Base-by-base conservation (phyloP, 257 asterid genomes). In the Solanum pinnatisectum region DNA sequence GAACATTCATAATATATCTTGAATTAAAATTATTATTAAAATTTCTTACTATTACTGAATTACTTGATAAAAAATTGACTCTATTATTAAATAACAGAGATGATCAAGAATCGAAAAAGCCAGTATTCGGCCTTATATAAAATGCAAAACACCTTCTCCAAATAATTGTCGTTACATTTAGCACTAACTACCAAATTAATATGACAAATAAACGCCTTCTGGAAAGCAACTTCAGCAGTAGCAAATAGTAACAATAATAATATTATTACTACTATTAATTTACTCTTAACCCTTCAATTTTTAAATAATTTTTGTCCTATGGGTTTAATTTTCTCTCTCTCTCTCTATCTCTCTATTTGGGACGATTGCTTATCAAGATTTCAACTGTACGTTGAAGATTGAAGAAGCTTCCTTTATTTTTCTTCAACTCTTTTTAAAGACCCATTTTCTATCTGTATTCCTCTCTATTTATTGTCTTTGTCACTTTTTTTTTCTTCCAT, bases 301-400 rank as follows among this genome's bases (percentile, higher is more conserved):
- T 52, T 5, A 46, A 49, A 18, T 44, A 15, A 5, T 44, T 15
- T 27, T 30, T 49, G 16, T 82, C 30, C 30, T 25, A 16, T 30
- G 27, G 40, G 86, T 82, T 82, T 49, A 49, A 82, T 46, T 82
- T 49, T 82, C 86, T 82, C 86, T 82, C 86, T 82, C 70, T 82
- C 9, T 2, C 13, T 27, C 6, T 77, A 1, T 6, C 27, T 12
- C 70, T 60, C 71, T 63, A 23, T 23, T 63, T 63, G 30, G 6
- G 35, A 42, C 42, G 16, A 85, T 88, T 83, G 52, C 92, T 89
- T 77, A 88, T 88, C 94, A 88, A 87, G 88, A 92, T 91, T 91
- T 92, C 90, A 91, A 90, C 94, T 90, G 92, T 68, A 83, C 89
- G 84, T 88, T 88, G 89, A 83, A 88, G 78, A 42, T 91, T 87